These are phyloP conservation scores for Whalleya microplaca DNA, from an alignment of 2,329 filamentous ascomycete species.

Conservation along the genomic window DNA sequence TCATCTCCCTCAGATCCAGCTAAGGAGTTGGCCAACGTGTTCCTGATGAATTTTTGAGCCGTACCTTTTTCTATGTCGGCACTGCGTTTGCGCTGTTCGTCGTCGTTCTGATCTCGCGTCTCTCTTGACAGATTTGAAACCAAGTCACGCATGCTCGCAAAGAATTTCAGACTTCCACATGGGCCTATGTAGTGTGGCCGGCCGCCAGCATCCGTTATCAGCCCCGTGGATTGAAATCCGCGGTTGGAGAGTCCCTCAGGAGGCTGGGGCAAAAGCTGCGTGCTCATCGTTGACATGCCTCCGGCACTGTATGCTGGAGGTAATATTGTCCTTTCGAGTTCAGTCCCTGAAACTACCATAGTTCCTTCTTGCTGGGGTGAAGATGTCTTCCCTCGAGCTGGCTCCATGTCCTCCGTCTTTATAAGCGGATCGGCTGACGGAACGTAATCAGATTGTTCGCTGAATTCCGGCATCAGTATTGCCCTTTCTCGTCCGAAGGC, in stretches of 20 bases:
- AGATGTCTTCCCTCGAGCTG: not conserved
- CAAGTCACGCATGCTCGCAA: slow-evolving; percentile 26
- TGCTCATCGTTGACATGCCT: not conserved
- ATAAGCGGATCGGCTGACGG: not conserved
- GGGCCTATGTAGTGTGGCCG: slow-evolving; percentile 31
- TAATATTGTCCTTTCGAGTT: slow-evolving; percentile 10
- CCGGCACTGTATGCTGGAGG: slow-evolving; percentile 21
- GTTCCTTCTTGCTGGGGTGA: not conserved
- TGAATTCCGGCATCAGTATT: slow-evolving; percentile 41
- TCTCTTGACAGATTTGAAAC: slow-evolving; percentile 11
- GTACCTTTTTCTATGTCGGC: not conserved
- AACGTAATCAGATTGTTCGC: slow-evolving; percentile 6
- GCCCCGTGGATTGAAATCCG: slow-evolving; percentile 11
- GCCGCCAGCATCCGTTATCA: slow-evolving; percentile 28
- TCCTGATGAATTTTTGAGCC: slow-evolving; percentile 7
- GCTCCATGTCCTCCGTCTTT: not conserved
- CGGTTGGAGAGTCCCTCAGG: not conserved
- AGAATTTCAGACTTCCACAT: slow-evolving; percentile 27
- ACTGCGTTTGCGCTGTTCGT: not conserved
- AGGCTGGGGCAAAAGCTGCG: slow-evolving; percentile 6
- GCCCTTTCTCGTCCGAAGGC: slow-evolving; percentile 43
- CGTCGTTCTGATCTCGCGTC: not conserved
- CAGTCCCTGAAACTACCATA: too few species aligned
- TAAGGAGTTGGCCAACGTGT: slow-evolving; percentile 18
- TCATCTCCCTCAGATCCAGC: slow-evolving; percentile 17